Evolutionary conservation across 306 rosid genomes (phyloP).

Genomic region (Carpinus fangiana): DNA sequence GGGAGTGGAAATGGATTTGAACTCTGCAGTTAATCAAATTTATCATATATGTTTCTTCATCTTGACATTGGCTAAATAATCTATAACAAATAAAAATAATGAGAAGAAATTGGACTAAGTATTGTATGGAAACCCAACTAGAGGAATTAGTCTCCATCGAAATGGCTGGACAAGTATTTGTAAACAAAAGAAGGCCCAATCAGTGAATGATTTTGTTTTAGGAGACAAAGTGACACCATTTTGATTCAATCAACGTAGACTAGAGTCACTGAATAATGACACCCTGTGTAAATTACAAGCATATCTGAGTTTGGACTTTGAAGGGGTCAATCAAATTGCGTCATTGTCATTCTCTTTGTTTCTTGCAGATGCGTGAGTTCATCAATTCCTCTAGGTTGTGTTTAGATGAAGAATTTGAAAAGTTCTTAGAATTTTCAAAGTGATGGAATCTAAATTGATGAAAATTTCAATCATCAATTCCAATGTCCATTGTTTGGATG

Average conservation of each 20-base stretch:
- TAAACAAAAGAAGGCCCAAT: too few relatives aligned
- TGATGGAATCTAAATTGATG: not conserved
- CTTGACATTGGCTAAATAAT: not conserved
- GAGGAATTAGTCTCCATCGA: not conserved
- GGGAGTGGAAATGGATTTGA: not conserved
- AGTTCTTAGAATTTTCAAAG: too few relatives aligned
- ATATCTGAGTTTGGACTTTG: not conserved
- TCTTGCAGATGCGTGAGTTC: not conserved
- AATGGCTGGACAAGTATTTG: not conserved
- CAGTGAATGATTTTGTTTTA: not conserved
- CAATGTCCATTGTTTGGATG: not conserved
- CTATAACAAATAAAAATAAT: not conserved
- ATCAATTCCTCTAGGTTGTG: not conserved
- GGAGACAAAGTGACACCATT: not conserved
- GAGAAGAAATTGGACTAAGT: constrained; percentile 1
- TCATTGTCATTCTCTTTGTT: not conserved
- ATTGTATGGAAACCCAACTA: not conserved
- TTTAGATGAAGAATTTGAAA: not conserved
- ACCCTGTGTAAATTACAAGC: not conserved
- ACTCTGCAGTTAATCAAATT: not conserved
- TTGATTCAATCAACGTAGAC: not conserved
- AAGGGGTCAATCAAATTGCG: not conserved
- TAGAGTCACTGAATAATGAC: not conserved
- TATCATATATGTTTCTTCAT: not conserved
- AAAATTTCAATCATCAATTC: not conserved